phyloP scores from a whole-genome alignment of 2,329 filamentous ascomycete genomes.

The Venturia carpophila region DNA sequence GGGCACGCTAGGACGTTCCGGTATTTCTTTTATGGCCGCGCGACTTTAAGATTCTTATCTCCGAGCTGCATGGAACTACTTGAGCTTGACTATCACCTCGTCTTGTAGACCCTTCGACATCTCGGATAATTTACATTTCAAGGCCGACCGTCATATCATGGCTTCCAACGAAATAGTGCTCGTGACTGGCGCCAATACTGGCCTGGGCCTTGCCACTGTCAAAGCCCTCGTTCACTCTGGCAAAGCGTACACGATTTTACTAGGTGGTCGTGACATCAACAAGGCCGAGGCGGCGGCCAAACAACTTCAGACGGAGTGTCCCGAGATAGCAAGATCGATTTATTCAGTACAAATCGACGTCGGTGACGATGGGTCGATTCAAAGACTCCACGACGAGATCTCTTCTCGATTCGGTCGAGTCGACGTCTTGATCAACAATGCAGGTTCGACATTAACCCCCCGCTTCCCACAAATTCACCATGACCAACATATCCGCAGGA shows the following conservation, averaged over 20 bases:
- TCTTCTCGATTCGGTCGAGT: conserved; percentile 37
- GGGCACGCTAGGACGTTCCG: no score
- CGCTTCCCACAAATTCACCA: neutral
- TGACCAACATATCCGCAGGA: conserved; percentile 26
- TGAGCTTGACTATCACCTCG: neutral
- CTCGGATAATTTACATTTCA: neutral
- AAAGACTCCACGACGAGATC: conserved; percentile 39
- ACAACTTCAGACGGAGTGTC: conserved; percentile 35
- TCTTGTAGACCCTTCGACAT: neutral
- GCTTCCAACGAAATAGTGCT: conserved; percentile 39
- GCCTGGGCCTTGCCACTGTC: conserved; percentile 52
- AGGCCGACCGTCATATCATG: neutral
- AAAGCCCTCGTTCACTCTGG: conserved; percentile 45
- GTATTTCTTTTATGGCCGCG: no score
- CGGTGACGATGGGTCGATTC: conserved; percentile 45
- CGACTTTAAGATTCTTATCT: neutral
- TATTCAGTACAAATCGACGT: conserved; percentile 47
- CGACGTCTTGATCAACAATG: conserved; percentile 52
- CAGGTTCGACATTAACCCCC: conserved; percentile 33
- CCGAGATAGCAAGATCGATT: conserved; percentile 37
- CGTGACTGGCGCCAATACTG: conserved; percentile 55
- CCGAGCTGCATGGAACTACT: neutral
- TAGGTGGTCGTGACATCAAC: conserved; percentile 46
- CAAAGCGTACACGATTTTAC: conserved; percentile 46
- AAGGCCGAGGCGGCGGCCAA: conserved; percentile 46